Percentiles rank a stretch among this genome's conserved stretches.
Evolutionary conservation across 1,284 basidiomycete genomes (phyloP).

Genomic region (Pseudozyma hubeiensis): DNA sequence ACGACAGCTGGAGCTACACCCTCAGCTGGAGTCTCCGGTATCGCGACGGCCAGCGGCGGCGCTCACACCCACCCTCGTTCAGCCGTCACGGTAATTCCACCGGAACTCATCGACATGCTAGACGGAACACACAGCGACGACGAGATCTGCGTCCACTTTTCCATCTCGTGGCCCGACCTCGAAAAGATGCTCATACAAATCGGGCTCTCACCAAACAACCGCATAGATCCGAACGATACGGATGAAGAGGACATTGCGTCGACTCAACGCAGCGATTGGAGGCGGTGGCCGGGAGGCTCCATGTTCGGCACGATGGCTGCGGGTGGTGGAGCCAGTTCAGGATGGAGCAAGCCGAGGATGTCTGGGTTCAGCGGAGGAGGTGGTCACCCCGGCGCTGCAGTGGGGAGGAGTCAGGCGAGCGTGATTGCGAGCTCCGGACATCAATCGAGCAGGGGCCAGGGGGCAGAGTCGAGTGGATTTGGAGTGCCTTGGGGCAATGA

Average conservation of each 20-base stretch:
- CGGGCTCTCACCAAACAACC: constrained; percentile 15
- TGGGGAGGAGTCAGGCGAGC: constrained; percentile 14
- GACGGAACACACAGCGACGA: constrained; percentile 92
- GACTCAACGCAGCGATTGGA: constrained; percentile 25
- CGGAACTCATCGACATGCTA: constrained; percentile 76
- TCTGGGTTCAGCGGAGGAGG: constrained; percentile 24
- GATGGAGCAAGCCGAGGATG: constrained; percentile 42
- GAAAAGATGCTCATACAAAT: constrained; percentile 76
- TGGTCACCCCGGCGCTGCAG: not conserved
- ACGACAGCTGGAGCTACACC: not conserved
- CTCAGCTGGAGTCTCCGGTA: constrained; percentile 4
- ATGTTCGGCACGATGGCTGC: constrained; percentile 8
- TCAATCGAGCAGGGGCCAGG: constrained; percentile 18
- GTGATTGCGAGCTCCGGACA: constrained; percentile 14
- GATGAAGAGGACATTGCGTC: constrained; percentile 36
- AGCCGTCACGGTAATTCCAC: constrained; percentile 26
- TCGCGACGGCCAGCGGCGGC: constrained; percentile 17
- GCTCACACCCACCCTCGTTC: constrained; percentile 6
- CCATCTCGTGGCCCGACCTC: constrained; percentile 84
- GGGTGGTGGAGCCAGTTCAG: constrained; percentile 28
- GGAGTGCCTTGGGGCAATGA: constrained; percentile 34
- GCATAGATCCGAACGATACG: constrained; percentile 13
- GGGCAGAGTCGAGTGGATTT: constrained; percentile 32
- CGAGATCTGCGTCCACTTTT: constrained; percentile 84
- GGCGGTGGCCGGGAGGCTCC: constrained; percentile 19